Evolutionary conservation across 2,329 filamentous ascomycete species (phyloP), one percentile per base, ranked within the genome.

Genomic region (Colletotrichum sp.): DNA sequence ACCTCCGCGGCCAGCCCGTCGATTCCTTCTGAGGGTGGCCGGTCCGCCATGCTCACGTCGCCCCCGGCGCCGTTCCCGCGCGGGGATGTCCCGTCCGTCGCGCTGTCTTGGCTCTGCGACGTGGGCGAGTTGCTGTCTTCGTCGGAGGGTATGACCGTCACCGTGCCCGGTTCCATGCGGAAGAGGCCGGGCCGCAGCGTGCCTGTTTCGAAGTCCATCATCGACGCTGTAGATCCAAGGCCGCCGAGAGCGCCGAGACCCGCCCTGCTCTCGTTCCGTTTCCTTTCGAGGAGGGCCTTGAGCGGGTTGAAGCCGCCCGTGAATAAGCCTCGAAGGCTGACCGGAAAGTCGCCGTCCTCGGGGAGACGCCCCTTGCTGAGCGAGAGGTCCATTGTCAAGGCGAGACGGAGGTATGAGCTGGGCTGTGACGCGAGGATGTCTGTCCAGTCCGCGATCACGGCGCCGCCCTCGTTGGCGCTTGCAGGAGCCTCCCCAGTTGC

Each of bases 301-400:
- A 85, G 80, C 11, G 85, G 82, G 69, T 83, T 86, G 61, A 83
- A 83, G 32, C 85, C 84, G 5, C 83, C 82, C 0, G 83, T 82
- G 77, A 87, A 86, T 2, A 87, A 78, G 4, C 80, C 80, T 2
- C 84, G 82, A 5, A 87, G 80, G 34, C 83, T 85, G 9, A 83
- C 84, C 1, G 86, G 85, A 49, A 87, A 86, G 73, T 87, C 86
- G 1, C 84, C 82, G 64, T 87, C 85, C 52, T 84, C 84, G 0
- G 84, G 84, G 0, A 87, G 76, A 2, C 85, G 82, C 2, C 86
- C 85, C 72, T 86, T 86, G 76, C 85, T 87, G 13, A 88, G 82
- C 29, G 84, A 86, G 22, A 87, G 80, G 65, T 87, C 86, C 81
- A 88, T 84, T 4, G 85, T 85, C 79, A 88, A 82, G 6, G 87